Evolutionary conservation across 805 yeast species (phyloP), one percentile per base, ranked within the genome.

Genomic region (Pichia californica): DNA sequence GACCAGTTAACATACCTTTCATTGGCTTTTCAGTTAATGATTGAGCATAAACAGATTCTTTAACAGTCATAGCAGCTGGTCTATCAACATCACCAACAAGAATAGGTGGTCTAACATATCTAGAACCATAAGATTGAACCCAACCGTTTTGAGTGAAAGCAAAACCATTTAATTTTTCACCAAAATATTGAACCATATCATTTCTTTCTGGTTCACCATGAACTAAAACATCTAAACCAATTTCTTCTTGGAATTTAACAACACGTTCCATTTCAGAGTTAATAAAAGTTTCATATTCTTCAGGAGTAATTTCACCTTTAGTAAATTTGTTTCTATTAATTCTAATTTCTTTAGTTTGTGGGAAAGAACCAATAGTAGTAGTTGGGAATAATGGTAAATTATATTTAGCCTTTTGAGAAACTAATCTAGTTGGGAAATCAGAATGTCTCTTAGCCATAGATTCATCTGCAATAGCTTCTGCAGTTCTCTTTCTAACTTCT

Each of bases 151-250:
- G 76, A 73, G 99, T 93, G 82, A 93, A 93, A 59, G 95, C 96
- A 69, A 85, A 93, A 73, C 99, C 99, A 67, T 86, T 84, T 69
- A 93, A 78, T 78, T 88, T 88, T 78, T 93, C 99, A 79, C 99
- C 99, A 57, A 93, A 93, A 83, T 91, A 93, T 79, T 93, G 99
- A 64, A 93, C 99, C 99, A 93, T 93, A 77, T 93, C 99, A 77
- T 93, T 93, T 82, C 99, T 86, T 82, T 93, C 99, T 72, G 99
- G 99, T 79, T 93, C 99, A 78, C 99, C 99, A 74, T 93, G 99
- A 56, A 93, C 99, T 60, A 91, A 77, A 61, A 93, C 98, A 68
- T 93, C 99, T 62, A 93, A 81, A 59, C 95, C 99, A 64, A 91
- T 81, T 70, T 93, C 96, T 77, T 93, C 99, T 79, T 93, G 99